Conservation (phyloP, 768 basidiomycete species). For the Podaxis sp. region DNA sequence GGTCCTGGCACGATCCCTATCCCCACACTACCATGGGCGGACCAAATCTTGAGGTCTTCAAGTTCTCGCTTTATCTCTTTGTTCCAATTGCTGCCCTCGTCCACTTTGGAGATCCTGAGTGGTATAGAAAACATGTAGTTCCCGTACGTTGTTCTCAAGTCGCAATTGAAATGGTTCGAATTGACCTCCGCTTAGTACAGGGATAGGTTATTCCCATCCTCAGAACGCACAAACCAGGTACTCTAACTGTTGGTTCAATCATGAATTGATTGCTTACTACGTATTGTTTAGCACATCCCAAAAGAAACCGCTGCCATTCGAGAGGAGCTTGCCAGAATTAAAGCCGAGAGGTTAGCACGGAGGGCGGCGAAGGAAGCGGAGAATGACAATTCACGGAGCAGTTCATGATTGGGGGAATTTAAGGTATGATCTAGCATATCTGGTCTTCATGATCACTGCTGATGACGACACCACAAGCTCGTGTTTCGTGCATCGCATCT, state of each 20-base stretch:
- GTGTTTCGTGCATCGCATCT: neutral
- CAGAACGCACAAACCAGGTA: conserved; percentile 56
- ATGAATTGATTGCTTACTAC: neutral
- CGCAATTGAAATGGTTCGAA: neutral
- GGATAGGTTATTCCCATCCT: conserved; percentile 66
- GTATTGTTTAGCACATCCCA: conserved; percentile 50
- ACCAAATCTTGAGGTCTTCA: conserved; percentile 87
- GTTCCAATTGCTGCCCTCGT: conserved; percentile 78
- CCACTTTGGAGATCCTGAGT: conserved; percentile 86
- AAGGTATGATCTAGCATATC: neutral
- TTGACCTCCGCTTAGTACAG: conserved; percentile 51
- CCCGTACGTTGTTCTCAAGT: conserved; percentile 46
- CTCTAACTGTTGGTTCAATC: neutral
- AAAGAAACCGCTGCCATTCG: conserved; percentile 64
- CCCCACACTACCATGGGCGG: conserved; percentile 51
- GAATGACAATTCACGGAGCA: conserved; percentile 22
- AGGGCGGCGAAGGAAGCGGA: conserved; percentile 44
- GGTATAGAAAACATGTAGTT: conserved; percentile 77
- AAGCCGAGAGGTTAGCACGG: conserved; percentile 53
- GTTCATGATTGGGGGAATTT: conserved; percentile 21
- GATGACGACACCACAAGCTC: neutral
- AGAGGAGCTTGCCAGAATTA: conserved; percentile 72
- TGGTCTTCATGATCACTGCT: neutral
- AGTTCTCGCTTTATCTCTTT: conserved; percentile 84
- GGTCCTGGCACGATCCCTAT: neutral